Conservation (phyloP, 495 filamentous ascomycete species). For the Penicillium coprophilum region DNA sequence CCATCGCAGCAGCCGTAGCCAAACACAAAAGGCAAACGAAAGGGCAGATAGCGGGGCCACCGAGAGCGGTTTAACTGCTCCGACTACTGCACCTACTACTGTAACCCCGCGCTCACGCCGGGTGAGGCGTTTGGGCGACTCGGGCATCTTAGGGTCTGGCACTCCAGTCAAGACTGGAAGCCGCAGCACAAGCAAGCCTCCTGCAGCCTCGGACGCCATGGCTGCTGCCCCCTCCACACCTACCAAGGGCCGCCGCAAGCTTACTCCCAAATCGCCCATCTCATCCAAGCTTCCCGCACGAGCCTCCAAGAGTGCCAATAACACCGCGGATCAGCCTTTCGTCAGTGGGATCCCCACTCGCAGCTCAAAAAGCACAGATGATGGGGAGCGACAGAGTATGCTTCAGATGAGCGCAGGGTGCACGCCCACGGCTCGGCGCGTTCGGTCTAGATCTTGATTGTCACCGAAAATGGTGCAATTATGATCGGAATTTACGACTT, state of each 20-base stretch:
- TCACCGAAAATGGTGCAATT: background rate
- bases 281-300: constrained; percentile 22
- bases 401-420: constrained; percentile 41
- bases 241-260: constrained; percentile 39
- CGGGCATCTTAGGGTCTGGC: constrained; percentile 22
- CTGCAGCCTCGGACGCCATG: constrained; percentile 11
- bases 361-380: constrained; percentile 20
- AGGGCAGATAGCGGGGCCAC: constrained; percentile 17
- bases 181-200: constrained; percentile 25
- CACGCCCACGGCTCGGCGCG: constrained; percentile 41
- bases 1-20: constrained; percentile 29
- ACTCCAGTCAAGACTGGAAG: constrained; percentile 29
- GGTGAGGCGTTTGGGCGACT: constrained; percentile 38
- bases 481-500: background rate
- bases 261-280: constrained; percentile 42
- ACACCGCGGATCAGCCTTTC: constrained; percentile 16
- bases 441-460: constrained; percentile 36
- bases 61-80: constrained; percentile 15
- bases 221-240: constrained; percentile 27
- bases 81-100: constrained; percentile 30
- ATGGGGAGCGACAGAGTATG: constrained; percentile 32
- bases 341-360: constrained; percentile 29
- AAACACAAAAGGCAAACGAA: constrained; percentile 19
- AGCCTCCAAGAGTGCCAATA: constrained; percentile 15
- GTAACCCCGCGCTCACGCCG: constrained; percentile 37